Conservation (phyloP, 352 stramenopile genomes). For the Pythium guiyangense region DNA sequence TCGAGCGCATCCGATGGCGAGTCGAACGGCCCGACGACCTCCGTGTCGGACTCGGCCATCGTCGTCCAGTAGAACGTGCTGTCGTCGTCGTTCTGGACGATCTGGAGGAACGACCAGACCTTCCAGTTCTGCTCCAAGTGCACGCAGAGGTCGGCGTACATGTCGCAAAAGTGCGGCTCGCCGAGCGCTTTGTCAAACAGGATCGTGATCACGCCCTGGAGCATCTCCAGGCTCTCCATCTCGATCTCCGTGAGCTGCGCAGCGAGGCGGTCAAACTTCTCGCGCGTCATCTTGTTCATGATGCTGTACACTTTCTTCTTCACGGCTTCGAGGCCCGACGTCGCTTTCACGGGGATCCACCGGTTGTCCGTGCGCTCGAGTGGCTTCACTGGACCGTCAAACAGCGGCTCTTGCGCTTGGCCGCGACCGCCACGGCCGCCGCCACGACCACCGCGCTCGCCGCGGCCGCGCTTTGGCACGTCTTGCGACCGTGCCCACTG, state of each 20-base stretch:
- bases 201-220: constrained; percentile 90
- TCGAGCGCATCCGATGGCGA: constrained; percentile 61
- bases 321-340: constrained; percentile 67
- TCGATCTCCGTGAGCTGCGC: constrained; percentile 91
- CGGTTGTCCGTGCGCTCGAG: constrained; percentile 75
- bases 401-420: constrained; percentile 31
- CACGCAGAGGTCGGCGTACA: constrained; percentile 88
- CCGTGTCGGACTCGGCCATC: constrained; percentile 87
- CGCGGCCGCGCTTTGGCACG: constrained; percentile 47
- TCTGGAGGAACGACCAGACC: constrained; percentile 83
- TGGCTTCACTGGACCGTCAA: constrained; percentile 75
- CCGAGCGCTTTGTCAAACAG: constrained; percentile 90
- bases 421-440: constrained; percentile 42
- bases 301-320: constrained; percentile 89
- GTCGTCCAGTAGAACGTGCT: constrained; percentile 85
- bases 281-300: constrained; percentile 93
- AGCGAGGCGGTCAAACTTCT: constrained; percentile 93
- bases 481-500: constrained; percentile 76
- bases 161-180: constrained; percentile 88
- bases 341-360: constrained; percentile 79
- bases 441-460: constrained; percentile 16
- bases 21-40: constrained; percentile 92
- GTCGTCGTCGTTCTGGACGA: constrained; percentile 81
- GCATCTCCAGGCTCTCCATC: constrained; percentile 93
- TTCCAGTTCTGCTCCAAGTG: constrained; percentile 77